Evolutionary conservation across 352 stramenopile species (phyloP), one percentile per base, ranked within the genome.

Genomic region (Bremia lactucae): DNA sequence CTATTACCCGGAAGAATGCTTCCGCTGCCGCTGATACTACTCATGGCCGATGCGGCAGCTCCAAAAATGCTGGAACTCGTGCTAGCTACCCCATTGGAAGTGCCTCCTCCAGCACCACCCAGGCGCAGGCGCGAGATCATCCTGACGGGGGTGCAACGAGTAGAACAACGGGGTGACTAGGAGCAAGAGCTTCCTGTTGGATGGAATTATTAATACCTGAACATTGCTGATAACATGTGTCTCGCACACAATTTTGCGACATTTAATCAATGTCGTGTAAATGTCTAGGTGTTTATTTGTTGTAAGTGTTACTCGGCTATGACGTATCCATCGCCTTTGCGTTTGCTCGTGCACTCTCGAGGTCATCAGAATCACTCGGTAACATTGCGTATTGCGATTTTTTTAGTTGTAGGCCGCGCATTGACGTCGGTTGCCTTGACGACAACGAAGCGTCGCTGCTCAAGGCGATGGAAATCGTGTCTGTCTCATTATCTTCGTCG

Each of bases 111-210:
- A 28, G 61, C 51, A 14, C 35, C 63, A n/a, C 56, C 67, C 36
- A 83, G 59, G 43, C 74, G 72, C 56, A 86, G 69, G 42, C 71
- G 68, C 19, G 64, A 73, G 60, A 88, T 86, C 72, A 88, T 85
- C 42, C 19, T 40, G 19, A 23, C 35, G 31, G 26, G 36, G 6
- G 22, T 15, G 26, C 16, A 42, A 35, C 10, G 28, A 33, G 16
- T n/a, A 20, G 24, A 31, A 36, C 22, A 9, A 13, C 22, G 41
- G 22, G 26, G 24, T 6, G 24, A 20, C 10, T 7, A 10, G 21
- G 37, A 49, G 15, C 28, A 34, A 6, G 19, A 35, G 29, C 44
- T 45, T 52, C 28, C 45, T 44, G 6, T n/a, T n/a, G n/a, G n/a
- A n/a, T n/a, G n/a, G n/a, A n/a, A n/a, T n/a, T n/a, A n/a, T n/a